A percentile compares a stretch with the other conserved stretches of the same genome.
These are phyloP conservation scores for Aspergillus amoenus DNA, from an alignment of 2,329 filamentous ascomycete genomes.

Conservation along the genomic window DNA sequence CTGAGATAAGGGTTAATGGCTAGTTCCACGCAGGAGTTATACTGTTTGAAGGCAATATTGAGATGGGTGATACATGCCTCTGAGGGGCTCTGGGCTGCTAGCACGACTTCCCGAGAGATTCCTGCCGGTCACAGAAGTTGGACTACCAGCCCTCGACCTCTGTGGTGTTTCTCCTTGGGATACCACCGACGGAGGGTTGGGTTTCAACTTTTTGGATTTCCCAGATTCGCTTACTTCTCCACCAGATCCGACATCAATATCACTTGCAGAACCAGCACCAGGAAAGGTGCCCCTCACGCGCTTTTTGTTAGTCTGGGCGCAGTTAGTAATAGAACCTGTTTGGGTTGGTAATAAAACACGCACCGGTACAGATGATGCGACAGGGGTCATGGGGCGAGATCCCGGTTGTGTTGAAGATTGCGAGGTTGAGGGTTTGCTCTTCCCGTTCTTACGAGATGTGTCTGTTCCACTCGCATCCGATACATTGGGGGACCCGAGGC, in stretches of 20 bases:
- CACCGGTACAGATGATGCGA: conserved; percentile 57
- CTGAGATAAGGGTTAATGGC: neutral
- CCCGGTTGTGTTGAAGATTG: conserved; percentile 34
- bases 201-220: conserved; percentile 49
- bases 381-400: conserved; percentile 63
- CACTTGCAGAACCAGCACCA: conserved; percentile 52
- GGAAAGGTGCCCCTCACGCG: conserved; percentile 35
- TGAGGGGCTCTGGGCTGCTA: conserved; percentile 39
- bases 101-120: conserved; percentile 37
- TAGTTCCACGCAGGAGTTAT: too few relatives aligned
- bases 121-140: conserved; percentile 31
- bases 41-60: neutral
- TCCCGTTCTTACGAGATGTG: conserved; percentile 75
- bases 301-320: conserved; percentile 53
- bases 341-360: conserved; percentile 9
- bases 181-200: conserved; percentile 42
- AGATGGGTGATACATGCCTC: conserved; percentile 22
- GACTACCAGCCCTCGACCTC: conserved; percentile 51
- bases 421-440: conserved; percentile 60
- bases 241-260: conserved; percentile 52
- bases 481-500: conserved; percentile 78
- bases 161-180: conserved; percentile 45
- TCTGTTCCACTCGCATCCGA: conserved; percentile 94
- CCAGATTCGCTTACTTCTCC: conserved; percentile 48
- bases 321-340: conserved; percentile 6